phyloP scores from a whole-genome alignment of 2,329 filamentous ascomycete genomes.

The Aspergillus sp. region DNA sequence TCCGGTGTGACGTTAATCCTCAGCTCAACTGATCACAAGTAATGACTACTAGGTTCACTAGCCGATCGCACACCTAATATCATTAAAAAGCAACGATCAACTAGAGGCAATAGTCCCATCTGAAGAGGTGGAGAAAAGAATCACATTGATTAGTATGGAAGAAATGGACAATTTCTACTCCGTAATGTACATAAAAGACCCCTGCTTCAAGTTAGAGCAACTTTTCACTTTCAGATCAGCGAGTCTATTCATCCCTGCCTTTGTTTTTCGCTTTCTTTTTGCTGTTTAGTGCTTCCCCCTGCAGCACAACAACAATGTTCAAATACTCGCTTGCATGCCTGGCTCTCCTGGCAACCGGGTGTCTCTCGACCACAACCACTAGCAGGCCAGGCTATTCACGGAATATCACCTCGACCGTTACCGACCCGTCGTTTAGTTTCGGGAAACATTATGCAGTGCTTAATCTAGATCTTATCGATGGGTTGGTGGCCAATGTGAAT shows the following conservation, averaged over 20 bases:
- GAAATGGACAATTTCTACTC: background rate
- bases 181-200: too few species aligned
- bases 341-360: background rate
- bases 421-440: background rate
- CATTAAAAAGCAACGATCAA: background rate
- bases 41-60: background rate
- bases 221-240: too few species aligned
- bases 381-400: background rate
- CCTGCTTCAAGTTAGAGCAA: too few species aligned
- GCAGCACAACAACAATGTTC: background rate
- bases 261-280: too few species aligned
- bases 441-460: constrained; percentile 3
- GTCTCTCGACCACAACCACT: background rate
- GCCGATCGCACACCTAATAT: too few species aligned
- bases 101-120: background rate
- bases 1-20: too few species aligned
- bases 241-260: too few species aligned
- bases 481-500: background rate
- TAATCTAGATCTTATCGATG: constrained; percentile 3
- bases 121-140: background rate
- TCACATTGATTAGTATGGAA: background rate
- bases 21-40: too few species aligned
- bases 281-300: background rate
- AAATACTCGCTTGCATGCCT: background rate
- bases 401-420: background rate